Evolutionary conservation across 257 asterid genomes (phyloP), one percentile per base, ranked within the genome.

Genomic region (Fraxinus americana): DNA sequence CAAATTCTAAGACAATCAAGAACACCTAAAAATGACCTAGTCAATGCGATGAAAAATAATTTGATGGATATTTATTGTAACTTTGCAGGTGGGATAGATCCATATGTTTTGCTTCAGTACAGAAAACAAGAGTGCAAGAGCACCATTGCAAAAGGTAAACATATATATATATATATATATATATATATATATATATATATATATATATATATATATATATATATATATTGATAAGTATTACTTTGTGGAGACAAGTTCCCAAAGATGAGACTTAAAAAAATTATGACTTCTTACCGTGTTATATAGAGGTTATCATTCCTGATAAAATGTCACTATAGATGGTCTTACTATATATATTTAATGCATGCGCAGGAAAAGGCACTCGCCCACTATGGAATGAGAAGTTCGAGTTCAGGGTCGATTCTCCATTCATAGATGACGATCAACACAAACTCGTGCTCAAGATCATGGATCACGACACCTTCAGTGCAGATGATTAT

Each of bases 381-480:
- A 81, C 79, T n/a, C 79, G 17, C 0, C 91, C 91, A 5, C 79
- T 63, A 45, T 92, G 97, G 97, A 87, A 92, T 65, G 93, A 92
- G 74, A 85, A 78, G 75, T 91, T 92, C 43, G 86, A 41, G 29
- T 92, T 92, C 79, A 82, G 77, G 36, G 92, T 86, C 19, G 90
- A 91, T 9, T 85, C 79, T 82, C 88, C 88, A 0, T 77, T 74
- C 1, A 81, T 32, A 29, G 85, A 87, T 61, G 74, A 87, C 38
- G 72, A 83, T 5, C 79, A 85, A 21, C 63, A 85, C 82, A 88
- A 88, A 19, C 91, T 92, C 3, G 5, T 80, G 19, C 87, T 92
- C 83, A 88, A 76, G 74, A 67, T 92, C 35, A 88, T 87, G 91
- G 95, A 92, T 74, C 87, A 78, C 16, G 93, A 91, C 76, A 73